phyloP scores from a whole-genome alignment of 345 rosid genomes.

The Geranium rotundifolium region DNA sequence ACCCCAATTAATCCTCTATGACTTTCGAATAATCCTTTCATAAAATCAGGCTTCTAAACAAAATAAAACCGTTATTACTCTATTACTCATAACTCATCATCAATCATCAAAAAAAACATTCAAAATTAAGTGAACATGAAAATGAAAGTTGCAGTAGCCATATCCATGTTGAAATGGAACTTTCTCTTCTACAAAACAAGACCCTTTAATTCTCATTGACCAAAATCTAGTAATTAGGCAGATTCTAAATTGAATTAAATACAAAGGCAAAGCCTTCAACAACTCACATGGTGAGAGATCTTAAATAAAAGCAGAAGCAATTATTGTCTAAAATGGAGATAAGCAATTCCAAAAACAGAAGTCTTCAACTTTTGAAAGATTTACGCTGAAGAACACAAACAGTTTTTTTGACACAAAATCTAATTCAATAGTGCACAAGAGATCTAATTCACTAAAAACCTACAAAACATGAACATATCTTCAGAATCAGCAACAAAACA shows the following conservation, averaged over 20 bases:
- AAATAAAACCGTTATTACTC: background rate
- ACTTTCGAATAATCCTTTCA: background rate
- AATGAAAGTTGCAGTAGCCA: no score
- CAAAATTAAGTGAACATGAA: no score
- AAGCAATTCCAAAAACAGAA: no score
- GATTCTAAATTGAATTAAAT: no score
- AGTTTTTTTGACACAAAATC: background rate
- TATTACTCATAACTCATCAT: background rate
- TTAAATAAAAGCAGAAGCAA: background rate
- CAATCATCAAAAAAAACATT: background rate
- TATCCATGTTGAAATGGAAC: no score
- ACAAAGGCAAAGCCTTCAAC: background rate
- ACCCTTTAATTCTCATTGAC: no score
- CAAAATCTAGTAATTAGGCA: no score
- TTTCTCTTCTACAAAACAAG: no score
- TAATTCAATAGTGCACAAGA: background rate
- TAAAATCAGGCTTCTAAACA: conserved; percentile 5
- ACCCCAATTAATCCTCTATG: no score
- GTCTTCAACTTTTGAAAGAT: background rate
- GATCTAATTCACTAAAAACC: background rate
- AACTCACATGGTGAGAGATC: background rate
- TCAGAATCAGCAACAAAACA: background rate
- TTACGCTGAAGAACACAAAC: background rate
- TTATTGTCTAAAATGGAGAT: background rate
- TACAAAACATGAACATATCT: background rate